Evolutionary conservation across 2,329 filamentous ascomycete species (phyloP).

Genomic region (Fusarium sororula): DNA sequence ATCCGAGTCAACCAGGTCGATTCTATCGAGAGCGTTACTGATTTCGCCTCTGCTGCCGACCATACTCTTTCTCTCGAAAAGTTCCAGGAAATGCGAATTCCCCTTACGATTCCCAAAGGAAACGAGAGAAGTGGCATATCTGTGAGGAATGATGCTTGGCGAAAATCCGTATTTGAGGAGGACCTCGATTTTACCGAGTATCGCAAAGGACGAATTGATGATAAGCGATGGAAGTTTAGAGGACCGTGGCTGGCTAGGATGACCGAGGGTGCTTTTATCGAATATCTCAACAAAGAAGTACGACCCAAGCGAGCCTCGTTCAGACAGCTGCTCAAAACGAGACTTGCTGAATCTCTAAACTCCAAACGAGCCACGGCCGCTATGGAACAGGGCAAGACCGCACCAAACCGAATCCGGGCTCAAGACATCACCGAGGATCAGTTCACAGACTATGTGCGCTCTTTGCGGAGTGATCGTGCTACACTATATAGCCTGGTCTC

Average conservation of each 20-base stretch:
- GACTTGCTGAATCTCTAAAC: constrained; percentile 58
- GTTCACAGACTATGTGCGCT: constrained; percentile 61
- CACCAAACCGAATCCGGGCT: constrained; percentile 42
- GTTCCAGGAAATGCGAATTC: constrained; percentile 83
- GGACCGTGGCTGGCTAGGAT: constrained; percentile 74
- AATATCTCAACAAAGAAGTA: constrained; percentile 64
- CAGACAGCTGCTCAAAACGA: constrained; percentile 60
- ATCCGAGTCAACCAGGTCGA: constrained; percentile 83
- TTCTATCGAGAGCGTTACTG: constrained; percentile 86
- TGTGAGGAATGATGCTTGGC: constrained; percentile 38
- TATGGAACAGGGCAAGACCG: constrained; percentile 49
- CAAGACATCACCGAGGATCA: constrained; percentile 59
- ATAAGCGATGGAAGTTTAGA: constrained; percentile 71
- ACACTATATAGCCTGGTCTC: constrained; percentile 64
- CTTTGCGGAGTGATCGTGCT: constrained; percentile 60
- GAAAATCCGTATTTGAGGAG: constrained; percentile 68
- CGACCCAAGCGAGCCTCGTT: constrained; percentile 64
- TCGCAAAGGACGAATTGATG: constrained; percentile 48
- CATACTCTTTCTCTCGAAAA: constrained; percentile 84
- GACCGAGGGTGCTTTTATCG: constrained; percentile 67
- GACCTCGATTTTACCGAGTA: constrained; percentile 62
- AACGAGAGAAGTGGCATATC: constrained; percentile 31
- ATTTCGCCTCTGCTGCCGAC: constrained; percentile 85
- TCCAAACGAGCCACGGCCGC: constrained; percentile 49
- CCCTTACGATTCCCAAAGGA: constrained; percentile 66